Evolutionary conservation across 345 rosid genomes (phyloP).

Genomic region (Arabidopsis arenosa): DNA sequence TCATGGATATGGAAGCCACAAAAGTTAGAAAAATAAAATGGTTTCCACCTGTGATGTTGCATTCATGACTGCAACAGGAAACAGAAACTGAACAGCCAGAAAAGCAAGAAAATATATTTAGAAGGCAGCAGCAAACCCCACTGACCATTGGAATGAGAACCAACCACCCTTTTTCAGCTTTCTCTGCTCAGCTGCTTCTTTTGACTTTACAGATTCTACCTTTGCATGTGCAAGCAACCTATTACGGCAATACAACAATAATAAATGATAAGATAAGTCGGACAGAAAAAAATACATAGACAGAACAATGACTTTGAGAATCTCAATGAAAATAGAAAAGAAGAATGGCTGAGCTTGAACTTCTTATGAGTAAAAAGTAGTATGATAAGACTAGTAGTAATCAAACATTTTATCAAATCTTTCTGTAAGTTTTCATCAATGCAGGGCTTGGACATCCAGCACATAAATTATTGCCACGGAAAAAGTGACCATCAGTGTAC

Average conservation of each 20-base stretch:
- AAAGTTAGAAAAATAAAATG: constrained; percentile 26
- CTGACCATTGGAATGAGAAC: constrained; percentile 91
- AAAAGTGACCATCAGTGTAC: constrained; percentile 5
- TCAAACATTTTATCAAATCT: not conserved
- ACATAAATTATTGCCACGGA: not conserved
- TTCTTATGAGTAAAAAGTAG: constrained; percentile 15
- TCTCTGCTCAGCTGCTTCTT: constrained; percentile 92
- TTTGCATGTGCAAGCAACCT: constrained; percentile 99
- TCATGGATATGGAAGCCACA: constrained; percentile 37
- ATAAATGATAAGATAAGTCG: constrained; percentile 18
- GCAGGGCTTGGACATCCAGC: not conserved
- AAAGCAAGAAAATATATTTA: constrained; percentile 21
- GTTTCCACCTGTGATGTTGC: constrained; percentile 13
- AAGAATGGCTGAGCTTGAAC: constrained; percentile 26
- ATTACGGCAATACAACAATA: constrained; percentile 35
- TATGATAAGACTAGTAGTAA: constrained; percentile 9
- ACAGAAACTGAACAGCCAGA: constrained; percentile 19
- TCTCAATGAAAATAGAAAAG: constrained; percentile 23
- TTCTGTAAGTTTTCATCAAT: constrained; percentile 15
- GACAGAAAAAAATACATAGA: constrained; percentile 17
- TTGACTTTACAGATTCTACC: constrained; percentile 88
- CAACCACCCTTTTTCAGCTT: constrained; percentile 78
- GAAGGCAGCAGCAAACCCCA: constrained; percentile 35
- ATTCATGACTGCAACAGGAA: constrained; percentile 15
- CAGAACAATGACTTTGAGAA: constrained; percentile 28